Evolutionary conservation across 441 rosid species (phyloP).

Genomic region (Populus hybrid): DNA sequence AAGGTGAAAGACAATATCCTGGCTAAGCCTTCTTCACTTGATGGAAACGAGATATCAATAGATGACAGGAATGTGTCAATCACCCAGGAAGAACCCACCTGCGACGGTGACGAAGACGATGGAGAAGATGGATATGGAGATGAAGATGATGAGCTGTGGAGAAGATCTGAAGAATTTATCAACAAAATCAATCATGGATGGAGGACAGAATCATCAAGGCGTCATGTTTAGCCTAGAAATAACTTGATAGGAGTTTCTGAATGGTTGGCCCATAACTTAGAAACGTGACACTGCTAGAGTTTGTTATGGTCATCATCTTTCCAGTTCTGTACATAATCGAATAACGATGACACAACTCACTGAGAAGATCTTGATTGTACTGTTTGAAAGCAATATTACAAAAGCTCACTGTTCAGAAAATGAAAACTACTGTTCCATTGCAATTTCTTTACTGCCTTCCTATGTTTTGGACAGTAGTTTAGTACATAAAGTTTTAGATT

Average conservation of each 20-base stretch:
- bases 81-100: not conserved
- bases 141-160: slow-evolving; percentile 43
- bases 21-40: not conserved
- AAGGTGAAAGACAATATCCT: not conserved
- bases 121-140: not conserved
- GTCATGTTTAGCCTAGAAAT: not conserved
- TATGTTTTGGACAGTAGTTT: not conserved
- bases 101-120: not conserved
- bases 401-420: not conserved
- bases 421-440: not conserved
- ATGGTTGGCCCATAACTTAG: not conserved
- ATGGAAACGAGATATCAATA: not conserved
- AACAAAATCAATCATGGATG: slow-evolving; percentile 48
- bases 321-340: not conserved
- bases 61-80: not conserved
- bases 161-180: slow-evolving; percentile 60
- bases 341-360: not conserved
- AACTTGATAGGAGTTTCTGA: not conserved
- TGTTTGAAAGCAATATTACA: not conserved
- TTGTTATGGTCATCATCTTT: not conserved
- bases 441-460: not conserved
- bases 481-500: not conserved
- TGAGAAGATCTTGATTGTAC: not conserved
- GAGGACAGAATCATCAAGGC: slow-evolving; percentile 43
- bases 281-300: not conserved